These are phyloP conservation scores for Zygnema cylindricum DNA, from an alignment of 139 green algal species.

Conservation along the genomic window DNA sequence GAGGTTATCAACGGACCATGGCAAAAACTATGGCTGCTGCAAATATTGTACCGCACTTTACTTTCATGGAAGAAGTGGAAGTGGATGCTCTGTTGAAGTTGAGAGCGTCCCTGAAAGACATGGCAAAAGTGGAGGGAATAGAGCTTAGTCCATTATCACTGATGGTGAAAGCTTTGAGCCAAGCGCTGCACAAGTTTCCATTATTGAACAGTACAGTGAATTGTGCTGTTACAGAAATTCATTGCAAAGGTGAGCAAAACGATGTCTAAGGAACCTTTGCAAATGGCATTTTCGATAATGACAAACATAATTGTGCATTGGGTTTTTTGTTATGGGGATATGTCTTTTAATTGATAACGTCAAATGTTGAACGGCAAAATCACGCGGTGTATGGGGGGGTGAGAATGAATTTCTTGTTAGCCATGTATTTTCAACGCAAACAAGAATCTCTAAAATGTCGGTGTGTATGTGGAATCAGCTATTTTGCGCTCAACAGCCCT, in stretches of 20 bases:
- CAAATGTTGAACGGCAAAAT: too few species aligned
- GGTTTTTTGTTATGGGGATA: too few species aligned
- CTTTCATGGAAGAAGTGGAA: constrained; percentile 82
- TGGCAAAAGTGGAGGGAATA: constrained; percentile 49
- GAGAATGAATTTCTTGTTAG: too few species aligned
- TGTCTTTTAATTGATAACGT: too few species aligned
- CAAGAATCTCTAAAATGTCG: too few species aligned
- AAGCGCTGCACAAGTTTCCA: constrained; percentile 74
- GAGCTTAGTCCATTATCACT: constrained; percentile 83
- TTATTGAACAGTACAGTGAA: constrained; percentile 79
- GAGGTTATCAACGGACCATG: constrained; percentile 79
- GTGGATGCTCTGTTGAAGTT: constrained; percentile 73
- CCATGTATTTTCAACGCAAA: too few species aligned
- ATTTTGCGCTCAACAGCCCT: too few species aligned
- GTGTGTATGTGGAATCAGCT: too few species aligned
- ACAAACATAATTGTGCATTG: too few species aligned
- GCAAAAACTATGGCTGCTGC: constrained; percentile 78
- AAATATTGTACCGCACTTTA: constrained; percentile 80
- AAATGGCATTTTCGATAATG: too few species aligned
- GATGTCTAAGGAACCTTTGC: too few species aligned
- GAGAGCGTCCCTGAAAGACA: constrained; percentile 57
- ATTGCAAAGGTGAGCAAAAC: constrained; percentile 55
- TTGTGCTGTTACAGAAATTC: constrained; percentile 70
- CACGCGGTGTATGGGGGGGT: too few species aligned
- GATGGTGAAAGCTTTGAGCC: constrained; percentile 85